phyloP scores from a whole-genome alignment of 2,329 filamentous ascomycete genomes.

The Cercospora sesami region DNA sequence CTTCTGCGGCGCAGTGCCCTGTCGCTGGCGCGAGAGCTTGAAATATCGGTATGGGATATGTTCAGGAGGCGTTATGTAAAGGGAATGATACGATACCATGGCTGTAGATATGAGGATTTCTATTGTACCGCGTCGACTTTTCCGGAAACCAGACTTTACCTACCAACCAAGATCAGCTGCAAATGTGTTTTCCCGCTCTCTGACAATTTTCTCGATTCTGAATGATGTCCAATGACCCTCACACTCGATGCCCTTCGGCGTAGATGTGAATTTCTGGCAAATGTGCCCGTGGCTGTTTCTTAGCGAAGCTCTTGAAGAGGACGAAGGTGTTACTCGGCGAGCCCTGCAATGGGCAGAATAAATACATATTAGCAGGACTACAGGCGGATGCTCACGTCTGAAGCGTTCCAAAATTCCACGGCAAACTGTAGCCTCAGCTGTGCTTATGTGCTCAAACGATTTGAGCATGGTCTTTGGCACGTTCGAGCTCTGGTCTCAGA shows the following conservation, averaged over 20 bases:
- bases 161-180: background rate
- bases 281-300: background rate
- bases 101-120: background rate
- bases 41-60: background rate
- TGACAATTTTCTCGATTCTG: background rate
- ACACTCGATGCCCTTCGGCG: too few species aligned
- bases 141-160: background rate
- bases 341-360: background rate
- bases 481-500: background rate
- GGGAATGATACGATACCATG: constrained; percentile 2
- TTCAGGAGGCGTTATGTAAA: constrained; percentile 2
- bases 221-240: too few species aligned
- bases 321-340: background rate
- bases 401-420: background rate
- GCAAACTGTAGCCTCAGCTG: background rate
- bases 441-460: background rate
- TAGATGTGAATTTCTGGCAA: background rate
- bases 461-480: background rate
- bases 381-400: background rate
- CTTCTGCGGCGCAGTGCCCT: constrained; percentile 44
- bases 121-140: background rate
- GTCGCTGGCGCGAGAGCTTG: constrained; percentile 39
- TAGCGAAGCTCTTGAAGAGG: background rate
- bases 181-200: background rate
- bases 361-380: too few species aligned